These are phyloP conservation scores for Gigaspora rosea DNA, from an alignment of 192 early-diverging fungal species.

Conservation along the genomic window DNA sequence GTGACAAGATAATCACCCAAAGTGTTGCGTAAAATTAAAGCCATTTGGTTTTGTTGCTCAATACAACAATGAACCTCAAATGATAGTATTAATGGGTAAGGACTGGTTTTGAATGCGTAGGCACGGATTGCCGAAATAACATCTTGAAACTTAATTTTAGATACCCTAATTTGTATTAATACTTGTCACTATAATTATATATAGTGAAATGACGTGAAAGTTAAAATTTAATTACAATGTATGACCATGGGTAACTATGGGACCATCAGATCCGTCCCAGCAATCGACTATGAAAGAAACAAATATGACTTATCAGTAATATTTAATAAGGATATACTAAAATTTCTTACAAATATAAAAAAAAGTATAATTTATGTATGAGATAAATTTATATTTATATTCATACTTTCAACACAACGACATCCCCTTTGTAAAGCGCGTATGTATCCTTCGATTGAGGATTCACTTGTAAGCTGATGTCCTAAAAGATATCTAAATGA, in stretches of 20 bases:
- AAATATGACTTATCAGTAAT: background rate
- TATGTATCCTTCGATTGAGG: slow-evolving; percentile 87
- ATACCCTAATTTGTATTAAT: slow-evolving; percentile 51
- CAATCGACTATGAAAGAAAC: slow-evolving; percentile 68
- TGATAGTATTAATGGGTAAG: slow-evolving; percentile 83
- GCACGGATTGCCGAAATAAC: slow-evolving; percentile 78
- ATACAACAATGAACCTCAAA: slow-evolving; percentile 81
- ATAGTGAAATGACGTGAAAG: background rate
- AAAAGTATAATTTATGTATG: background rate
- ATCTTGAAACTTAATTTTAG: slow-evolving; percentile 78
- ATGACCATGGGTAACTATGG: slow-evolving; percentile 81
- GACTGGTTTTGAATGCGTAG: slow-evolving; percentile 84
- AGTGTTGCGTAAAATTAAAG: slow-evolving; percentile 60
- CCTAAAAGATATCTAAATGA: slow-evolving; percentile 65
- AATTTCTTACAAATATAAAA: background rate
- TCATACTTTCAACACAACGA: slow-evolving; percentile 80
- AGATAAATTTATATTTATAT: background rate
- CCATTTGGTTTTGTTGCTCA: slow-evolving; percentile 77
- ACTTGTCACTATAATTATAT: background rate
- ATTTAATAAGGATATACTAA: background rate
- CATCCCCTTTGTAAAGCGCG: slow-evolving; percentile 83
- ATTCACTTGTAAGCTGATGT: slow-evolving; percentile 77
- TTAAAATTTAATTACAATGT: slow-evolving; percentile 48
- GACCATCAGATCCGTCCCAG: slow-evolving; percentile 83
- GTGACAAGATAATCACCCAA: slow-evolving; percentile 71